Conservation (phyloP, 2,329 filamentous ascomycete genomes). For the Pyrenophora graminea region DNA sequence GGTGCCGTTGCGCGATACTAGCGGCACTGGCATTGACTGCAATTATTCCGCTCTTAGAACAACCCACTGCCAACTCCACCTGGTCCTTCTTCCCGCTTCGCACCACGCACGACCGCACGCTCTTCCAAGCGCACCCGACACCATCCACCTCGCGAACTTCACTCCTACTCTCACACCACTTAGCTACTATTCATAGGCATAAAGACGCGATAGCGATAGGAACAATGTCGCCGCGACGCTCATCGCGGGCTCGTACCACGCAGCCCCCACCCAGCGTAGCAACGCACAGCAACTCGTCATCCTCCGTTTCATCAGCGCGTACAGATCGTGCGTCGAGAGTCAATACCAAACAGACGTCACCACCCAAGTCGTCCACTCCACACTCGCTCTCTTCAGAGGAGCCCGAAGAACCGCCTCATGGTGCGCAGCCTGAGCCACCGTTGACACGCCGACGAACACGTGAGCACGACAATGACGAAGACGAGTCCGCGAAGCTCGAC, state of each 20-base stretch:
- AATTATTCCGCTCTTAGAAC: constrained; percentile 6
- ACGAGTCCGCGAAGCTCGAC: constrained; percentile 52
- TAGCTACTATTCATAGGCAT: background rate
- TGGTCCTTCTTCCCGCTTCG: constrained; percentile 18
- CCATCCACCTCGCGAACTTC: constrained; percentile 9
- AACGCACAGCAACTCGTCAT: constrained; percentile 77
- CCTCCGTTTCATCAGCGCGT: constrained; percentile 71
- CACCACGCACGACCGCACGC: constrained; percentile 15
- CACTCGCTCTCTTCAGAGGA: constrained; percentile 73
- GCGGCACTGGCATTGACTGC: constrained; percentile 16
- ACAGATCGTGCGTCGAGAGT: constrained; percentile 74
- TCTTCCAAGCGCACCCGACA: constrained; percentile 18
- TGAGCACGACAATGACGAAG: constrained; percentile 68
- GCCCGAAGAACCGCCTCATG: constrained; percentile 60
- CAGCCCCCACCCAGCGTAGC: constrained; percentile 67
- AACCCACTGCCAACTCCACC: constrained; percentile 12
- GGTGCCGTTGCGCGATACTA: constrained; percentile 15
- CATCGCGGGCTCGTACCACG: constrained; percentile 82
- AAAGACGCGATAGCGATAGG: constrained; percentile 8
- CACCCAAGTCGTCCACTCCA: constrained; percentile 74
- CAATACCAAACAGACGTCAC: constrained; percentile 72
- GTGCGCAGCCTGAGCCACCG: constrained; percentile 63
- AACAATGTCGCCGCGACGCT: constrained; percentile 76
- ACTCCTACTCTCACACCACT: constrained; percentile 1
- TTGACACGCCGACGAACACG: constrained; percentile 80